Conservation (phyloP, 805 yeast genomes). For the Candida methanosorbosa region DNA sequence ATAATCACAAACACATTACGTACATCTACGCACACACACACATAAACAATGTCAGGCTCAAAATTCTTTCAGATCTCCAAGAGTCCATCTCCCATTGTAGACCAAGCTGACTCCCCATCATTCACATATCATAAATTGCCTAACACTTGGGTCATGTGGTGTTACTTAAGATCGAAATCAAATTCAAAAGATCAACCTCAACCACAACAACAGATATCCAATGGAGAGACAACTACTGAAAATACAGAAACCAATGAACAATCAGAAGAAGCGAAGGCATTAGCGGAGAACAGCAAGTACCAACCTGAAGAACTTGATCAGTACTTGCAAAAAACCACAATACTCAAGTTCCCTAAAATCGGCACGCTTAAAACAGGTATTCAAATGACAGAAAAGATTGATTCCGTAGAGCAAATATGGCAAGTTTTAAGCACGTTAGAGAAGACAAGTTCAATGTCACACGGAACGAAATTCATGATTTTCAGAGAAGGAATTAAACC, state of each 20-base stretch:
- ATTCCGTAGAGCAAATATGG: conserved; percentile 48
- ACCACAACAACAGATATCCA: neutral
- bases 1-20: too few species aligned
- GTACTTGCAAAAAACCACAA: conserved; percentile 37
- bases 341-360: conserved; percentile 30
- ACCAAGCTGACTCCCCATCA: neutral
- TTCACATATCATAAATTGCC: conserved; percentile 4
- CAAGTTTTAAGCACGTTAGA: conserved; percentile 30
- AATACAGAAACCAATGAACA: conserved; percentile 1
- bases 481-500: conserved; percentile 56
- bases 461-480: conserved; percentile 45
- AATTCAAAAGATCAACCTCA: neutral
- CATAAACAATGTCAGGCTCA: neutral
- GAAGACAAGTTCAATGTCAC: conserved; percentile 28
- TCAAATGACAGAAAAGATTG: conserved; percentile 21
- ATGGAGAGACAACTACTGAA: neutral
- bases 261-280: neutral
- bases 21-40: too few species aligned
- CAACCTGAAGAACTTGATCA: conserved; percentile 26
- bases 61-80: neutral
- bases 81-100: too few species aligned
- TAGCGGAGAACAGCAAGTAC: neutral
- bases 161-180: conserved; percentile 10
- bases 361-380: conserved; percentile 6
- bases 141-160: conserved; percentile 11